A percentile compares a stretch with the other conserved stretches of the same genome.
These are phyloP conservation scores for Exobasidium cylindrosporum DNA, from an alignment of 1,284 basidiomycete species.

Conservation along the genomic window DNA sequence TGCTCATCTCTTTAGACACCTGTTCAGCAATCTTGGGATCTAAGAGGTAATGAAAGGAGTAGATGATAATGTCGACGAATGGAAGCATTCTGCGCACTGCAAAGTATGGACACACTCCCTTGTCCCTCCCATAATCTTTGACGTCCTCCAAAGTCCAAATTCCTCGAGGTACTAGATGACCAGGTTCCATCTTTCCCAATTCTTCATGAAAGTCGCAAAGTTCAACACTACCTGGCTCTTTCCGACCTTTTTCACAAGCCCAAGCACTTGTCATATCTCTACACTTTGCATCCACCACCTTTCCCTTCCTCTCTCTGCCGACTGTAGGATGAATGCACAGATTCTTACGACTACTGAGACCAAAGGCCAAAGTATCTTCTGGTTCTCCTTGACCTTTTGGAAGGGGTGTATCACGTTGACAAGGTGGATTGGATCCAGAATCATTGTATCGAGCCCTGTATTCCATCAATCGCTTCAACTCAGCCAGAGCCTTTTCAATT, in stretches of 20 bases:
- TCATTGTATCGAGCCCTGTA: slow-evolving; percentile 64
- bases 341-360: slow-evolving; percentile 93
- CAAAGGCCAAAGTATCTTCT: slow-evolving; percentile 76
- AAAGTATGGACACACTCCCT: slow-evolving; percentile 92
- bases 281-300: slow-evolving; percentile 93
- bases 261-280: slow-evolving; percentile 87
- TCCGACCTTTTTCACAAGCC: slow-evolving; percentile 78
- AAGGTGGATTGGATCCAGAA: slow-evolving; percentile 56
- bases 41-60: slow-evolving; percentile 97
- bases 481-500: slow-evolving; percentile 96
- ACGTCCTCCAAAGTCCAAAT: slow-evolving; percentile 94
- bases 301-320: slow-evolving; percentile 95
- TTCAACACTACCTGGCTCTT: slow-evolving; percentile 84
- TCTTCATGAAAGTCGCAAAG: slow-evolving; percentile 95
- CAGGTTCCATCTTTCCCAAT: slow-evolving; percentile 75
- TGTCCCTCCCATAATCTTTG: slow-evolving; percentile 79
- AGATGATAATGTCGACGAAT: slow-evolving; percentile 93
- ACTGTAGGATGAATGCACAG: slow-evolving; percentile 94
- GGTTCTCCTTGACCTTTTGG: slow-evolving; percentile 27
- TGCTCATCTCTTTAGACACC: slow-evolving; percentile 94
- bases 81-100: slow-evolving; percentile 95
- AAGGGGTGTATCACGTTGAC: slow-evolving; percentile 23
- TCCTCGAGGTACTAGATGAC: slow-evolving; percentile 78
- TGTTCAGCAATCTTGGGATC: slow-evolving; percentile 99
- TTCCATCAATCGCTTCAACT: slow-evolving; percentile 89